phyloP scores from a whole-genome alignment of 1,284 basidiomycete species.

The Dichomitus squalens region DNA sequence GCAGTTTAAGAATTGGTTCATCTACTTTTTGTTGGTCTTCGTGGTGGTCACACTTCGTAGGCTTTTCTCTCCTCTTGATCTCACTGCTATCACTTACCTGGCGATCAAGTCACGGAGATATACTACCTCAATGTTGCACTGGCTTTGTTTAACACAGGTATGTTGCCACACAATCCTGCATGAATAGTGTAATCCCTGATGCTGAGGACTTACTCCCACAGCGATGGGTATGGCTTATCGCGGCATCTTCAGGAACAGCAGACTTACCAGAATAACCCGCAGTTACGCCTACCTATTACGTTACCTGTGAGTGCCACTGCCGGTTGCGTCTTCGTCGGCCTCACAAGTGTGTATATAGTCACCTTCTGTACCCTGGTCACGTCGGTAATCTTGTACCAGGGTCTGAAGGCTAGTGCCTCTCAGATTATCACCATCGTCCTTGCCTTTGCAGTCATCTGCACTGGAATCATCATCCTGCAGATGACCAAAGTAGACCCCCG shows the following conservation, averaged over 20 bases:
- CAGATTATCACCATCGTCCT: constrained; percentile 63
- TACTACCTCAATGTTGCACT: constrained; percentile 74
- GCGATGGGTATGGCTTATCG: constrained; percentile 34
- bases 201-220: constrained; percentile 7
- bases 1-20: constrained; percentile 61
- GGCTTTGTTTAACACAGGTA: constrained; percentile 64
- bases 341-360: constrained; percentile 31
- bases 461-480: constrained; percentile 67
- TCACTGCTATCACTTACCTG: neutral
- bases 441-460: constrained; percentile 58
- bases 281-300: constrained; percentile 65
- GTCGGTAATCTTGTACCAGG: constrained; percentile 63
- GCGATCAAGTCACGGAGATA: constrained; percentile 49
- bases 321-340: neutral
- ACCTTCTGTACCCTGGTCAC: constrained; percentile 59
- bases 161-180: constrained; percentile 3
- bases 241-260: constrained; percentile 31
- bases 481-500: constrained; percentile 64
- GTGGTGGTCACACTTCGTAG: constrained; percentile 52
- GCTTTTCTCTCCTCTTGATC: neutral
- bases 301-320: constrained; percentile 42
- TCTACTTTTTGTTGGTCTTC: constrained; percentile 58
- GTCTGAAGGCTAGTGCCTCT: constrained; percentile 55
- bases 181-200: neutral
- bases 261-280: neutral